Percentiles rank a stretch among this genome's conserved stretches.
Conservation (phyloP, 352 stramenopile species). For the Halophytophthora polymorphica region DNA sequence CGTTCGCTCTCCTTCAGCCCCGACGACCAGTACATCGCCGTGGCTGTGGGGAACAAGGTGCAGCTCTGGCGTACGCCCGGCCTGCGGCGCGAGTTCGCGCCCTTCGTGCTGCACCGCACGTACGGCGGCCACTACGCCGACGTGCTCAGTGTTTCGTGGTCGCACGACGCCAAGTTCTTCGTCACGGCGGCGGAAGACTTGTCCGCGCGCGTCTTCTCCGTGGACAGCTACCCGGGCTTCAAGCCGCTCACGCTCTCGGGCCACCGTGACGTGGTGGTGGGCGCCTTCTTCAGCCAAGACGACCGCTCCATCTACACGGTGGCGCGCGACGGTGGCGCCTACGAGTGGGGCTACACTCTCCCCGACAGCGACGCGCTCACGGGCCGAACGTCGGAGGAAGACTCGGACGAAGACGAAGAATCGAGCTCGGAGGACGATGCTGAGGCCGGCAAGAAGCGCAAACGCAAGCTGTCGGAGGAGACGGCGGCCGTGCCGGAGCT, state of each 20-base stretch:
- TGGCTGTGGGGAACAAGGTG: constrained; percentile 89
- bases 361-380: constrained; percentile 32
- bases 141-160: constrained; percentile 84
- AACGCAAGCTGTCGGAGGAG: constrained; percentile 21
- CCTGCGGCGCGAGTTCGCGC: constrained; percentile 87
- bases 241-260: constrained; percentile 85
- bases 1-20: constrained; percentile 86
- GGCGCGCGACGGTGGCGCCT: constrained; percentile 82
- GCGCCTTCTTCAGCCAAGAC: constrained; percentile 83
- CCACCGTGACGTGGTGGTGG: constrained; percentile 85
- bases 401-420: constrained; percentile 20
- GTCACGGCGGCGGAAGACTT: constrained; percentile 88
- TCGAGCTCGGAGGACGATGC: constrained; percentile 32
- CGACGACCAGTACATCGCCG: constrained; percentile 86
- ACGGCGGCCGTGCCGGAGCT: constrained; percentile 49
- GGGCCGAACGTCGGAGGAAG: constrained; percentile 19
- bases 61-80: constrained; percentile 90
- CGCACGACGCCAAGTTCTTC: constrained; percentile 88
- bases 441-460: constrained; percentile 19
- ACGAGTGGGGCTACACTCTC: constrained; percentile 80
- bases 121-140: constrained; percentile 89
- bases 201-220: constrained; percentile 84
- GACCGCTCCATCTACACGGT: constrained; percentile 86
- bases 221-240: constrained; percentile 70
- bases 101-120: constrained; percentile 86